phyloP scores from a whole-genome alignment of 345 rosid species.

The Angophora floribunda region DNA sequence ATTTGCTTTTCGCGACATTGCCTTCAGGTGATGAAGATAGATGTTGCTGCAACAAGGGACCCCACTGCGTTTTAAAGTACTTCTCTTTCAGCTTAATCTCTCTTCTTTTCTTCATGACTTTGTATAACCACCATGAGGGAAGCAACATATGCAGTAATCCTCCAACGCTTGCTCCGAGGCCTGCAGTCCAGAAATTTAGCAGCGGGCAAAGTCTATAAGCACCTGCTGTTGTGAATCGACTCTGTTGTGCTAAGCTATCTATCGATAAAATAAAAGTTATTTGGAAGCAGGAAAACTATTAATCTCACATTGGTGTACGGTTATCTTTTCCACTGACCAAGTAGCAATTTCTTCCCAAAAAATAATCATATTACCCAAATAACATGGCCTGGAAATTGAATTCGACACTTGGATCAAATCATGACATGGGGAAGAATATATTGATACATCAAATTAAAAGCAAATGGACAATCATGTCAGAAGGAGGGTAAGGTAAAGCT shows the following conservation, averaged over 20 bases:
- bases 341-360: too few species aligned
- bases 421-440: too few species aligned
- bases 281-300: too few species aligned
- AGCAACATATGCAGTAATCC: neutral
- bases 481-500: neutral
- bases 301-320: too few species aligned
- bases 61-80: neutral
- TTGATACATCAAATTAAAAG: neutral
- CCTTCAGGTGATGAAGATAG: neutral
- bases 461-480: neutral
- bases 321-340: too few species aligned
- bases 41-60: neutral
- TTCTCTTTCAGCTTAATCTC: neutral
- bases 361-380: too few species aligned
- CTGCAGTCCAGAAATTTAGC: neutral
- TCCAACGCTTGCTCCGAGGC: neutral
- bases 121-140: neutral
- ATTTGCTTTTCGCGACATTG: neutral
- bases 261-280: too few species aligned
- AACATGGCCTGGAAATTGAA: too few species aligned
- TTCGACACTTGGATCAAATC: accelerated
- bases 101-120: neutral
- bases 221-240: neutral
- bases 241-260: neutral
- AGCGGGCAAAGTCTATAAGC: neutral